Evolutionary conservation across 805 yeast species (phyloP).

Genomic region (Diddensiella caesifluorescens): DNA sequence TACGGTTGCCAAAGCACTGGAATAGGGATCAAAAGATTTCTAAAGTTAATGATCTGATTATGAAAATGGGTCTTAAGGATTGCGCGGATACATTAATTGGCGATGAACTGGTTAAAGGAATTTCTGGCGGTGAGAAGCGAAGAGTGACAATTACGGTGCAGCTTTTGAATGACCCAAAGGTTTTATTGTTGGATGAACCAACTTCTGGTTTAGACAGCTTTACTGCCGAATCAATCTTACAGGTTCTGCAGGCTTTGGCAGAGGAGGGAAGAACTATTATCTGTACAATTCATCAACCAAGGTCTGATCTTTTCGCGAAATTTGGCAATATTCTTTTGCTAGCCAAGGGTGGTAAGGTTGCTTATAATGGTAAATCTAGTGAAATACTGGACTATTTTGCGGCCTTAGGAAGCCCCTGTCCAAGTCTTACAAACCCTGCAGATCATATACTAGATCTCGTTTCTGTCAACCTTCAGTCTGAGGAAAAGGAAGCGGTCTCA

Average conservation of each 20-base stretch:
- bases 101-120: conserved; percentile 53
- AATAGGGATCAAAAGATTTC: conserved; percentile 40
- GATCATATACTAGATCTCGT: conserved; percentile 69
- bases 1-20: conserved; percentile 49
- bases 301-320: conserved; percentile 53
- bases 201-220: conserved; percentile 84
- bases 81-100: conserved; percentile 75
- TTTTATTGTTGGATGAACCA: conserved; percentile 78
- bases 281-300: conserved; percentile 80
- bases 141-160: conserved; percentile 80
- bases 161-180: conserved; percentile 62
- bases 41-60: conserved; percentile 52
- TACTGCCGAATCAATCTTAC: conserved; percentile 64
- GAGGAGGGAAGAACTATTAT: conserved; percentile 59
- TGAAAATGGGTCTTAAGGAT: conserved; percentile 63
- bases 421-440: conserved; percentile 61
- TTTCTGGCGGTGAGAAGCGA: conserved; percentile 77
- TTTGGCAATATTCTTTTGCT: conserved; percentile 71
- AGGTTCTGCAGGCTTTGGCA: conserved; percentile 53
- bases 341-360: conserved; percentile 67
- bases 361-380: conserved; percentile 55
- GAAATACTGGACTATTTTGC: conserved; percentile 46
- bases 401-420: conserved; percentile 49
- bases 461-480: conserved; percentile 48
- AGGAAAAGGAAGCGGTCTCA: conserved; percentile 38